Conservation (phyloP, 345 rosid species). For the Pistacia atlantica region DNA sequence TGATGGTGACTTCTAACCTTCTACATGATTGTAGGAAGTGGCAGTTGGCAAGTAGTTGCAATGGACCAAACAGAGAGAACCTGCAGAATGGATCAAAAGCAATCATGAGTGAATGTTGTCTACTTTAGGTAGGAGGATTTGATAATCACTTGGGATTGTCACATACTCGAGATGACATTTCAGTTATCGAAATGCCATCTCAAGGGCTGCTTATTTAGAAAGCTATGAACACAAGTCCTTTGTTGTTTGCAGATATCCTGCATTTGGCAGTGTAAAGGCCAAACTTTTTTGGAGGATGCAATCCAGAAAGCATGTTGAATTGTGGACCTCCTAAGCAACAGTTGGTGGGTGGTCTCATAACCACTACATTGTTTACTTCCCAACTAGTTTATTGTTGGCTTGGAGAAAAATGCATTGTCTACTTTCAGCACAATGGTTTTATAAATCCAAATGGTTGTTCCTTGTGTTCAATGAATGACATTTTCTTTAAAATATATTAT, state of each 20-base stretch:
- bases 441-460: background rate
- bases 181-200: background rate
- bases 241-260: background rate
- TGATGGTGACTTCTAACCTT: background rate
- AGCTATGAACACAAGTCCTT: background rate
- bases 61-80: background rate
- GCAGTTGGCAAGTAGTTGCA: background rate
- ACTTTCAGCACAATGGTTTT: background rate
- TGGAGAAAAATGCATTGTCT: background rate
- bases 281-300: background rate
- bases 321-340: background rate
- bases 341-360: background rate
- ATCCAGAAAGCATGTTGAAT: background rate
- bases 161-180: background rate
- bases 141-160: background rate
- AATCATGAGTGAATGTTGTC: background rate
- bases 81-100: slow-evolving; percentile 12
- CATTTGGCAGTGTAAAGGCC: background rate
- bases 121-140: background rate
- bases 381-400: background rate
- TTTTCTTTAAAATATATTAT: background rate
- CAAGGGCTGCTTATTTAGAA: background rate
- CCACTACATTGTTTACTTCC: background rate
- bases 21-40: background rate
- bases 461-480: background rate